Conservation (phyloP, 805 yeast species). For the Myxozyma geophila region DNA sequence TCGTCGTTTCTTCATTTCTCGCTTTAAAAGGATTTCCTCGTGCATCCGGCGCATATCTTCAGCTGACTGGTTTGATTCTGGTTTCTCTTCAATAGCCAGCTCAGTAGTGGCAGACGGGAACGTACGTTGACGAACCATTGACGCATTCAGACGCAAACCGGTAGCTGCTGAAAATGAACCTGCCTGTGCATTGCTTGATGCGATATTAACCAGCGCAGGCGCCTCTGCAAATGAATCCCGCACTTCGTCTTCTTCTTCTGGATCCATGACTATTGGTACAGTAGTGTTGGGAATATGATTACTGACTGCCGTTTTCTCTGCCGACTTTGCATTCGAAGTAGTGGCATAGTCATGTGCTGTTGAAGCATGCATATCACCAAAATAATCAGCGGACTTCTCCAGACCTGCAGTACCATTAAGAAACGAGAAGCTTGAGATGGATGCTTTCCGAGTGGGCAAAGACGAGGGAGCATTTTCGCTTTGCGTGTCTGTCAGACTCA, state of each 20-base stretch:
- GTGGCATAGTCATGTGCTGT: background rate
- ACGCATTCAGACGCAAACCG: background rate
- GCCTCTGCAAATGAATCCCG: constrained; percentile 9
- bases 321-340: background rate
- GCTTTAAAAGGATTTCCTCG: constrained; percentile 43
- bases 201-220: background rate
- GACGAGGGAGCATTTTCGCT: constrained; percentile 4
- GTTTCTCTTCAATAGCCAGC: background rate
- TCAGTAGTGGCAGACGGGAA: constrained; percentile 5
- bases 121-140: constrained; percentile 15
- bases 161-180: background rate
- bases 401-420: background rate
- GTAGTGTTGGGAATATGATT: background rate
- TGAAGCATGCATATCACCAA: background rate
- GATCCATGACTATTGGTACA: background rate
- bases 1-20: constrained; percentile 41
- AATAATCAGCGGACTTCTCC: background rate
- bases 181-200: background rate
- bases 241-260: constrained; percentile 3
- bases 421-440: background rate
- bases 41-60: constrained; percentile 42
- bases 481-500: background rate
- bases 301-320: background rate
- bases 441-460: background rate
- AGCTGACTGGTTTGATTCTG: background rate